Evolutionary conservation across 2,329 filamentous ascomycete genomes (phyloP), one percentile per base, ranked within the genome.

Genomic region (Ustulina deusta): DNA sequence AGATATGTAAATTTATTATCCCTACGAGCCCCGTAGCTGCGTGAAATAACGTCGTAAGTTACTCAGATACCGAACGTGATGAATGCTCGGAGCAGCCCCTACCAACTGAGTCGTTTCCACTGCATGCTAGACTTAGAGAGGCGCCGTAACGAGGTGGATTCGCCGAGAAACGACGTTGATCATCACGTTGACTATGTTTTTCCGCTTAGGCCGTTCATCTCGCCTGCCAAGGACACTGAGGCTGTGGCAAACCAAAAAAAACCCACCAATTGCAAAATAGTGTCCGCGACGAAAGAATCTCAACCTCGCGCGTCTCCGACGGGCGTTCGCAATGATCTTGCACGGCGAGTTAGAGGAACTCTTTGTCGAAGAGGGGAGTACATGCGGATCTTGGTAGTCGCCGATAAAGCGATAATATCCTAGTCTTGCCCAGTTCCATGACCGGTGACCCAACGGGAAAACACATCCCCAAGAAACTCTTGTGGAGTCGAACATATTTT

Each of bases 401-500:
- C 10, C 13, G 5, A 51, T 42, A 38, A 1, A 9, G 38, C 1
- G 49, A 55, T 34, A 32, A 55, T 29, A 56, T 58, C n/a, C 29
- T 29, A 6, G 5, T 42, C 34, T 29, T 29, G 15, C 22, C 58
- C 9, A 55, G 52, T n/a, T n/a, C 13, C 40, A 49, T n/a, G 40
- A 25, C 17, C 17, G 6, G 5, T 4, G 32, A 61, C 15, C 29
- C 20, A 48, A 48, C 55, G 56, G 49, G 56, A 20, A 49, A 49
- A 54, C 34, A 25, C 15, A 36, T 49, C 38, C 42, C 49, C 64
- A 49, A 29, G 17, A 40, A 15, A 13, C 13, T 13, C 9, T n/a
- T 55, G 55, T 34, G 66, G 63, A 55, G 55, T 36, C n/a, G 34
- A 17, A n/a, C n/a, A n/a, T 56, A 9, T 67, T 69, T 64, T 67